Evolutionary conservation across 1,139 yeast species (phyloP), one percentile per base, ranked within the genome.

Genomic region (Pichia kudriavzevii): DNA sequence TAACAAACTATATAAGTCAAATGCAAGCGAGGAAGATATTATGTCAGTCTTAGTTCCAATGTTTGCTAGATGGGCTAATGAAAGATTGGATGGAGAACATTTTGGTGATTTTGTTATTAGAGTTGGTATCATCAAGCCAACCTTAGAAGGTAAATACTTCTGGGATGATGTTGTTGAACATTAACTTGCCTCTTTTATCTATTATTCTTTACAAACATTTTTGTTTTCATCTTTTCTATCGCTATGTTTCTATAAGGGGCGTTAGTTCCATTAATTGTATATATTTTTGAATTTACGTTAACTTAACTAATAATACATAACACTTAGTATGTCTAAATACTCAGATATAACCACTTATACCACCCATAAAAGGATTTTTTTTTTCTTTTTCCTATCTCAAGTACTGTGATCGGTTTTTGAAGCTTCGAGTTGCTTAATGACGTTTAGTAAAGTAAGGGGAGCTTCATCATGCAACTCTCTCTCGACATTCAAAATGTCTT

Each of bases 61-160:
- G 62, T 85, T 91, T 67, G 84, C 85, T 69, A 75, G 84, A 62
- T 91, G 96, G 95, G 81, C 95, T 32, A 65, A 82, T 52, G 96
- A 88, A 62, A 77, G 97, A 63, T 59, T 72, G 34, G 94, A 87
- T 13, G 88, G 84, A 38, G 97, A 91, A 62, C 96, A 85, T 42
- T 91, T 91, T 56, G 98, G 98, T 55, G 97, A 91, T 59, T 91
- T 82, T 67, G 75, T 81, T 48, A 72, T 91, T 46, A 78, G 97
- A 63, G 72, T 67, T 31, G 95, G 94, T 17, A 72, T 85, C 39
- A 85, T 91, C 55, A 79, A 79, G 52, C 93, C 88, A 44, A 88
- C 97, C 23, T 63, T 74, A 32, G 95, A 85, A 59, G 98, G 98
- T 45, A 83, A 81, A 59, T 78, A 74, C 58, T 88, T 91, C 84